A percentile compares a stretch with the other conserved stretches of the same genome.
phyloP scores from a whole-genome alignment of 345 rosid genomes.

The Citrus unshiu region DNA sequence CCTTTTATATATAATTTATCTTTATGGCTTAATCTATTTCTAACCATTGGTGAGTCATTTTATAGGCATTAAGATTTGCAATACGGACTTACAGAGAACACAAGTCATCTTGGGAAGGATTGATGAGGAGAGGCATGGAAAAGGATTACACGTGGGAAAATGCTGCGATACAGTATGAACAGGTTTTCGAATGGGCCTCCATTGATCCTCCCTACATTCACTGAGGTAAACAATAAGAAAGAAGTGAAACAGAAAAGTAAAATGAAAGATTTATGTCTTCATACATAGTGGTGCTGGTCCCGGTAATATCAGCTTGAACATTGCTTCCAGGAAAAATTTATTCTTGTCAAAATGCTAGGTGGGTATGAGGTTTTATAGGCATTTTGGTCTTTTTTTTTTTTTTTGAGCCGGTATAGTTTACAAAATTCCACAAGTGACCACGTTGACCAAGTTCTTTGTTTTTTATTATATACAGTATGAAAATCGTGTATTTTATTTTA shows the following conservation, averaged over 20 bases:
- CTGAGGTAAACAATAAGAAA: constrained; percentile 15
- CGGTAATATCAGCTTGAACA: background rate
- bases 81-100: constrained; percentile 67
- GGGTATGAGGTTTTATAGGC: background rate
- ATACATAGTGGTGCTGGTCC: background rate
- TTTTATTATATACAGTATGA: background rate
- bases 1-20: no score
- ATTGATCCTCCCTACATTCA: constrained; percentile 66
- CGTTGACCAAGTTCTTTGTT: background rate
- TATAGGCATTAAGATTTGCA: constrained; percentile 66
- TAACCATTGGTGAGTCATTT: background rate
- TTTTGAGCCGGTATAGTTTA: background rate
- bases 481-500: background rate
- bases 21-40: background rate
- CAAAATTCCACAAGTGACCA: background rate
- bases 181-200: constrained; percentile 81
- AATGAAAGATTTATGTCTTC: background rate
- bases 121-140: constrained; percentile 78
- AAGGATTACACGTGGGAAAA: constrained; percentile 77
- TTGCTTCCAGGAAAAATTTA: background rate
- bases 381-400: background rate
- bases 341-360: background rate
- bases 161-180: constrained; percentile 82
- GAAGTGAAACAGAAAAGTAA: background rate
- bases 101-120: constrained; percentile 66